Percentiles rank a stretch among this genome's conserved stretches.
Evolutionary conservation across 495 filamentous ascomycete genomes (phyloP).

Genomic region (Astrocystis sublimbata): DNA sequence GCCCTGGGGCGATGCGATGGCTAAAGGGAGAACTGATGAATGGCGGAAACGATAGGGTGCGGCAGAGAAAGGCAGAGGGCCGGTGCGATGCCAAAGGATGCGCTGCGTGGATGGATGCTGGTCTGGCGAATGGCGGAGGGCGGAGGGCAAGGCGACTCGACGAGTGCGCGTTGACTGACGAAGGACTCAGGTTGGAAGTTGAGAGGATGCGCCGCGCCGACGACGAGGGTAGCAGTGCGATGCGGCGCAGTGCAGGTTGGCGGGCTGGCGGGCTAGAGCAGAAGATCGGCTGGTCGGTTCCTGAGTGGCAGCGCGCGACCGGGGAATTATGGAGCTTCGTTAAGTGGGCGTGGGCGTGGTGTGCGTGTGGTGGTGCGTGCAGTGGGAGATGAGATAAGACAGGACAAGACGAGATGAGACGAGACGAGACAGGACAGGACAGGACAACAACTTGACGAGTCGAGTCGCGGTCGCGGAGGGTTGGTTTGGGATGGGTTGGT

Average conservation of each 20-base stretch:
- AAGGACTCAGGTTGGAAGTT: background rate
- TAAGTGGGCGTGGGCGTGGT: slow-evolving; percentile 19
- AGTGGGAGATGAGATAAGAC: slow-evolving; percentile 19
- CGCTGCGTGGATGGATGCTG: no score
- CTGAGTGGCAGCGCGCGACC: slow-evolving; percentile 45
- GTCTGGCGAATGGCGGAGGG: background rate
- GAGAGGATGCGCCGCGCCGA: slow-evolving; percentile 20
- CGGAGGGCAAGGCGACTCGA: no score
- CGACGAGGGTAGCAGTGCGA: slow-evolving; percentile 21
- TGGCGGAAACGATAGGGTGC: no score
- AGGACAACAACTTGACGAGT: no score
- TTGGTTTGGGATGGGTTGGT: slow-evolving; percentile 22
- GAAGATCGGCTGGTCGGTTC: slow-evolving; percentile 37
- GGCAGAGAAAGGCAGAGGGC: background rate
- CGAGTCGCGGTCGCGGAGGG: background rate
- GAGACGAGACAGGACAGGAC: background rate
- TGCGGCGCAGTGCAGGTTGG: slow-evolving; percentile 29
- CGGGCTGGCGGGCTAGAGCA: slow-evolving; percentile 21
- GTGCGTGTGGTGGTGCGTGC: slow-evolving; percentile 1
- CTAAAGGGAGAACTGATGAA: slow-evolving; percentile 1
- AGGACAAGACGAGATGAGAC: slow-evolving; percentile 19
- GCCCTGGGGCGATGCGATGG: slow-evolving; percentile 5
- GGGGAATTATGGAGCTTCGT: slow-evolving; percentile 38
- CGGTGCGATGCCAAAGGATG: background rate
- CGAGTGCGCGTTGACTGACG: slow-evolving; percentile 18